Evolutionary conservation across 129 eudicot genomes (phyloP), one percentile per base, ranked within the genome.

Genomic region (Ambrosia trifida): DNA sequence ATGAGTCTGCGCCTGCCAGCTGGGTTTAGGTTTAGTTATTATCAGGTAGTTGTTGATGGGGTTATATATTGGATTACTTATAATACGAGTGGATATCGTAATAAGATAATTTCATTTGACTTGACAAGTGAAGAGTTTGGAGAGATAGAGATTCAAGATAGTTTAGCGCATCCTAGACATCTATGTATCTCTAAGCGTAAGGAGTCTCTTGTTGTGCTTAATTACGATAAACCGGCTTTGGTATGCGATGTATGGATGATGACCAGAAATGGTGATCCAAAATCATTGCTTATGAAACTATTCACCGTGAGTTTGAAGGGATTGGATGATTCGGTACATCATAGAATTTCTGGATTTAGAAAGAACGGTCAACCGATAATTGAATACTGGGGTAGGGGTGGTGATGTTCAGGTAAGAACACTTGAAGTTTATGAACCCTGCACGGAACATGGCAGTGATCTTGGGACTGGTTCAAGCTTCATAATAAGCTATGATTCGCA

Each of bases 101-200:
- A 24, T 56, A 24, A 7, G 62, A 10, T 56, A 19, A 56, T 56
- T 56, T 56, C 35, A 3, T 57, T 57, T 57, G 63, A 57, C 4
- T 30, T 57, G 38, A 11, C 63, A 24, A 24, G 17, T 56, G 63
- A 56, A 56, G 63, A 56, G 24, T 56, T 56, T 54, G 33, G 59
- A n/a, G 1, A 17, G 10, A 5, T 18, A 18, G 13, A 52, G 31
- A 1, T 52, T 52, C 31, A 24, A 5, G 59, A 18, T 52, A 16
- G 59, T 52, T 2, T 52, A 7, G 1, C 3, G 0, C 31, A 52
- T 1, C 30, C 11, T 52, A 7, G 4, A 18, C 10, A 52, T 6
- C 12, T 52, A 52, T 18, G 8, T 4, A 8, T 52, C 28, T 54
- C 33, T 56, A 56, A 56, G 35, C 62, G 1, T 9, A 56, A 56